A percentile compares a stretch with the other conserved stretches of the same genome.
phyloP scores from a whole-genome alignment of 345 rosid genomes.

The Euphorbia pulcherrima region DNA sequence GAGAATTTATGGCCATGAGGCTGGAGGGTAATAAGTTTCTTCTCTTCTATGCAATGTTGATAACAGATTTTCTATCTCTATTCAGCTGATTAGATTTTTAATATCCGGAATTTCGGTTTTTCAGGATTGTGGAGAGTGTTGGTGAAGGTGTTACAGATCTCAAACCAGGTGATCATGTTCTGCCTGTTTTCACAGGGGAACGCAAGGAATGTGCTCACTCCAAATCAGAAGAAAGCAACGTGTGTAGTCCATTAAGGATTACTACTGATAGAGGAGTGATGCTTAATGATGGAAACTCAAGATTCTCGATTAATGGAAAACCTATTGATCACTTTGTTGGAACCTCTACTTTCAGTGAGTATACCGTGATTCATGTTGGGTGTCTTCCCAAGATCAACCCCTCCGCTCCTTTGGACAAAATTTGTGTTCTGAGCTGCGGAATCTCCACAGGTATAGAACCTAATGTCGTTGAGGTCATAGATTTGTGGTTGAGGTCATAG shows the following conservation, averaged over 20 bases:
- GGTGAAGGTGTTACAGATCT: constrained; percentile 41
- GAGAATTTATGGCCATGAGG: constrained; percentile 79
- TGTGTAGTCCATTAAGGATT: constrained; percentile 37
- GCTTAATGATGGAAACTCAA: constrained; percentile 35
- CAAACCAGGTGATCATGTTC: constrained; percentile 41
- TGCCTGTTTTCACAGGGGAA: constrained; percentile 44
- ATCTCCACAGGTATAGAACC: constrained; percentile 36
- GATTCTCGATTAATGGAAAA: constrained; percentile 40
- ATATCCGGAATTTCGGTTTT: neutral
- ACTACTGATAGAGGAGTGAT: constrained; percentile 36
- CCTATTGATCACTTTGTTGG: constrained; percentile 44
- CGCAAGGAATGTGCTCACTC: constrained; percentile 34
- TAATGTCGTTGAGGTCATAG: neutral
- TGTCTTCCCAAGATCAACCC: constrained; percentile 49
- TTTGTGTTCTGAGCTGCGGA: constrained; percentile 45
- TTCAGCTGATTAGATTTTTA: no score
- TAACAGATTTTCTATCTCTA: no score
- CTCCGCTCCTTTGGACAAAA: constrained; percentile 44
- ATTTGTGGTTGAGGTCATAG: no score
- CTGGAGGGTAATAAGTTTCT: constrained; percentile 80
- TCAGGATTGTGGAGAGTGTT: constrained; percentile 43
- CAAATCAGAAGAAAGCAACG: constrained; percentile 35
- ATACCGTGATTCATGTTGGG: constrained; percentile 38
- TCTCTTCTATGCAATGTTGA: neutral
- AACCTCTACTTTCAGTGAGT: constrained; percentile 39